Evolutionary conservation across 2,329 filamentous ascomycete genomes (phyloP).

Genomic region (Trichoderma gracile): DNA sequence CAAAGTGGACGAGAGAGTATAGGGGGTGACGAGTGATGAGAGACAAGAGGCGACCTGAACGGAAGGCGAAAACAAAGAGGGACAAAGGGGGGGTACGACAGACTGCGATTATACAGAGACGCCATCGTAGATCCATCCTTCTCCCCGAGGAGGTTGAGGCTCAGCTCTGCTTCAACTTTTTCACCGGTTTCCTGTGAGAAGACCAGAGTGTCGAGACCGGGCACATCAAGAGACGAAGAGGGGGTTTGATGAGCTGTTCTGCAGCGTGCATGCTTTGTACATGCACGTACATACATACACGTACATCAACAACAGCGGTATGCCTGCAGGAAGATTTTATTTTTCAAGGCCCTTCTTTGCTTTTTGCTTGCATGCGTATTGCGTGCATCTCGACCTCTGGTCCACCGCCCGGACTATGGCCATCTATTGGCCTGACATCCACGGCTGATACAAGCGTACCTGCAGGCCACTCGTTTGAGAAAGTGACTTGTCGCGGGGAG

Average conservation of each 20-base stretch:
- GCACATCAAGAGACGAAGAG: neutral
- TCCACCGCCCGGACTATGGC: neutral
- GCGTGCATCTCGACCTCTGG: neutral
- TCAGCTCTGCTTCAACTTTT: too few relatives aligned
- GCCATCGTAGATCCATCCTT: neutral
- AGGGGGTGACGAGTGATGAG: too few relatives aligned
- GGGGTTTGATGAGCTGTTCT: slow-evolving; percentile 6
- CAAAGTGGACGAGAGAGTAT: neutral
- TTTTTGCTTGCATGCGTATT: neutral
- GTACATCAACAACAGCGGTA: neutral
- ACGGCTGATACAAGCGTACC: slow-evolving; percentile 22
- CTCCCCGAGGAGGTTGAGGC: too few relatives aligned
- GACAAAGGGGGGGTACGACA: too few relatives aligned
- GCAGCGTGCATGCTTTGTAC: neutral
- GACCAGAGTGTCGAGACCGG: neutral
- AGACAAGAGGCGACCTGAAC: too few relatives aligned
- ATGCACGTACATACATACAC: too few relatives aligned
- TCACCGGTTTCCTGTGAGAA: too few relatives aligned
- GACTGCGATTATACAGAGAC: too few relatives aligned
- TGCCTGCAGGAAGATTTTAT: neutral
- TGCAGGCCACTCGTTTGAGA: slow-evolving; percentile 21
- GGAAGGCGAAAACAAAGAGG: too few relatives aligned
- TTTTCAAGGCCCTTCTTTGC: neutral
- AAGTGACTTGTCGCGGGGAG: slow-evolving; percentile 5
- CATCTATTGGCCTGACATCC: slow-evolving; percentile 7